Evolutionary conservation across 1,139 yeast species (phyloP), one percentile per base, ranked within the genome.

Genomic region (Sugiyamaella japonica): DNA sequence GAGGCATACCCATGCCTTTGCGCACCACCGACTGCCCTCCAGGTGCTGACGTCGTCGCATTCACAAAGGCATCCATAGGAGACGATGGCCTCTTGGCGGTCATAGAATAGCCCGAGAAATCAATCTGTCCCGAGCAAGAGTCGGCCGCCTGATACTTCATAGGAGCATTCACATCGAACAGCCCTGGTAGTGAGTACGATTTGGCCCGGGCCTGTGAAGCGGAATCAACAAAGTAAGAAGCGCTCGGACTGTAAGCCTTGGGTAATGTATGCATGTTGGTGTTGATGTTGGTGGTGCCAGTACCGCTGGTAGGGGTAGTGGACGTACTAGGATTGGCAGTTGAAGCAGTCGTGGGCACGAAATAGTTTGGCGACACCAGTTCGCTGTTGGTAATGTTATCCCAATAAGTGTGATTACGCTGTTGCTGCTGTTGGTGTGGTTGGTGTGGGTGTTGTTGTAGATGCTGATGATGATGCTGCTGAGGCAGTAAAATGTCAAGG

Each of bases 301-400:
- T 20, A 20, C 25, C n/a, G n/a, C n/a, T 20, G 5, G 25, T 20
- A 20, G 25, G 25, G 25, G 25, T 20, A 3, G 25, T 6, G 25
- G 25, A 20, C 25, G 25, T 20, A 20, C 25, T 20, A 6, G 25
- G 6, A 20, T 6, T 29, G n/a, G 34, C 34, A 29, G 34, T 10
- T 5, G 34, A 12, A 16, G 49, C 23, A 25, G 23, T 38, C 6
- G 52, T 38, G 3, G 52, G 52, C 12, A 51, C 51, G 36, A 50
- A 41, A 52, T 55, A 59, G 48, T 59, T 58, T 17, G 63, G 65
- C 13, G 64, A 58, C 13, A 62, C 63, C 20, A 60, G 56, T 53
- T 63, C 66, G 31, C 59, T 56, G 53, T 63, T 63, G 28, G 61
- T 52, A 10, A 61, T 55, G 41, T 62, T 63, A 46, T 63, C 66